phyloP scores from a whole-genome alignment of 1,284 basidiomycete genomes.

The Fomitopsis schrenkii region DNA sequence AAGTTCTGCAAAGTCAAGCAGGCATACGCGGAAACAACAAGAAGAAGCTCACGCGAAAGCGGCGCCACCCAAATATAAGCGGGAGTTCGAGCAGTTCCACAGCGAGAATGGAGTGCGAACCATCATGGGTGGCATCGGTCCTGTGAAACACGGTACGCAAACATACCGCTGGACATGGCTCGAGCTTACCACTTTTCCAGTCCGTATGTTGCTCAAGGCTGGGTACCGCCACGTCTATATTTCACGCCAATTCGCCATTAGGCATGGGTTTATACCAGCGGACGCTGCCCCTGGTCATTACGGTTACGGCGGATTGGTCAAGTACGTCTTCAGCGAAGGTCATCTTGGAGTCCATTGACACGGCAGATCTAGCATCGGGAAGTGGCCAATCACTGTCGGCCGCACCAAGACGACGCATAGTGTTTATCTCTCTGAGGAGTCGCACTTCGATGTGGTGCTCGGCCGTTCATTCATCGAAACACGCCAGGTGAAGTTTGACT shows the following conservation, averaged over 20 bases:
- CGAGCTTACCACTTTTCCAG: slow-evolving; percentile 35
- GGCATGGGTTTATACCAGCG: slow-evolving; percentile 85
- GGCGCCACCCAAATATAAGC: slow-evolving; percentile 60
- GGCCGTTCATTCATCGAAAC: slow-evolving; percentile 94
- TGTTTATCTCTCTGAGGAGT: slow-evolving; percentile 89
- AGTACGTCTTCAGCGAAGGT: slow-evolving; percentile 30
- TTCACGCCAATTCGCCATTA: slow-evolving; percentile 87
- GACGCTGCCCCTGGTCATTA: slow-evolving; percentile 82
- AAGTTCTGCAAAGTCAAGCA: slow-evolving; percentile 30
- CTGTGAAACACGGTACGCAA: slow-evolving; percentile 64
- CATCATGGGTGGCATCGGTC: slow-evolving; percentile 87
- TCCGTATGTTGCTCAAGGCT: slow-evolving; percentile 91
- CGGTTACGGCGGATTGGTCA: slow-evolving; percentile 81
- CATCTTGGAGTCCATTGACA: neutral
- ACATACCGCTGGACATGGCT: neutral
- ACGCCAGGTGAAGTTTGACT: slow-evolving; percentile 79
- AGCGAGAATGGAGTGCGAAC: slow-evolving; percentile 91
- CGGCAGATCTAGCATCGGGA: slow-evolving; percentile 51
- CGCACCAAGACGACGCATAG: slow-evolving; percentile 39
- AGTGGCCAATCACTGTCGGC: slow-evolving; percentile 69
- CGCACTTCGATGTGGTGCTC: slow-evolving; percentile 95
- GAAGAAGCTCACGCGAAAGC: slow-evolving; percentile 20
- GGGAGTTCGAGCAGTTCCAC: slow-evolving; percentile 83
- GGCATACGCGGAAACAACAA: slow-evolving; percentile 36
- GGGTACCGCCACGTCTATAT: slow-evolving; percentile 96